These are phyloP conservation scores for Cochliopodium minus DNA, from an alignment of 208 protist genomes.

Conservation along the genomic window DNA sequence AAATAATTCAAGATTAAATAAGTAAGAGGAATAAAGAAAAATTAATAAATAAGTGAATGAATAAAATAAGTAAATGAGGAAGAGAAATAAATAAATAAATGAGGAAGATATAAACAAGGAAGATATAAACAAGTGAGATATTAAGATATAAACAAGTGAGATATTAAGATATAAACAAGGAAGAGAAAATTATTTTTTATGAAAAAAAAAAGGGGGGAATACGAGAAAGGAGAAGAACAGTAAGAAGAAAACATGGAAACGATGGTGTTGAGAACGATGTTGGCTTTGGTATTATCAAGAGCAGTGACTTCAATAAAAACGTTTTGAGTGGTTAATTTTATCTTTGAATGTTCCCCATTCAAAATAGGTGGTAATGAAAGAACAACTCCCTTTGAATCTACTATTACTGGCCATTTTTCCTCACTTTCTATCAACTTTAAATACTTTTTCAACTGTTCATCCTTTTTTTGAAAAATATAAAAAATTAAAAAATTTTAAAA, in stretches of 20 bases:
- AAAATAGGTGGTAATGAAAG: constrained; percentile 98
- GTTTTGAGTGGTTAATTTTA: constrained; percentile 81
- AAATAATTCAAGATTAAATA: no score
- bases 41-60: no score
- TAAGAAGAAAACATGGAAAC: constrained; percentile 81
- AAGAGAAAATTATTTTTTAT: not conserved
- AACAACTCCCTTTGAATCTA: constrained; percentile 28
- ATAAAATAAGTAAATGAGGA: no score
- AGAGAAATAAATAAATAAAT: no score
- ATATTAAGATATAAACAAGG: constrained; percentile 3
- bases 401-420: constrained; percentile 52
- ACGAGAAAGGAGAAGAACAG: constrained; percentile 61
- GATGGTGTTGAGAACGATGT: constrained; percentile 82
- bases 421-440: not conserved
- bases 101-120: no score
- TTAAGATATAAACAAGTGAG: not conserved
- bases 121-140: constrained; percentile 4
- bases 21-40: no score
- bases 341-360: constrained; percentile 90
- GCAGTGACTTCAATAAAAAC: constrained; percentile 98
- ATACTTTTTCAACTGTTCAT: not conserved
- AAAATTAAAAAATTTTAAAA: no score
- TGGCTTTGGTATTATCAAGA: constrained; percentile 80
- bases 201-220: not conserved
- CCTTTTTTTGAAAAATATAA: no score